Percentiles rank a stretch among this genome's conserved stretches.
Evolutionary conservation across 345 rosid genomes (phyloP).

Genomic region (Hevea brasiliensis): DNA sequence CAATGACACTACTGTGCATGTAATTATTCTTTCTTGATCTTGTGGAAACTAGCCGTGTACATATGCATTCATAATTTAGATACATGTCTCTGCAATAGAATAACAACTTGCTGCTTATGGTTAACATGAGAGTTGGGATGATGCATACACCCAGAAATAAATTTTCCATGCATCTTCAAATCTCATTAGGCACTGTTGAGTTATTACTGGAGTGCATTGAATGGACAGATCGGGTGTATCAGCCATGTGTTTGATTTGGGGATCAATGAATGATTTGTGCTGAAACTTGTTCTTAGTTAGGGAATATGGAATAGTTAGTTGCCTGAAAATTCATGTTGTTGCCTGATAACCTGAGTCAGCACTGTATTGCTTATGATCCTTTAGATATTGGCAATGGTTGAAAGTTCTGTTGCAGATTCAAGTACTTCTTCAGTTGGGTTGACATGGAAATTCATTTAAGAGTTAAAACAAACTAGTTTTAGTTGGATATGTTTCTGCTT

Average conservation of each 20-base stretch:
- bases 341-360: neutral
- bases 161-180: neutral
- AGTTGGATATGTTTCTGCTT: neutral
- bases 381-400: neutral
- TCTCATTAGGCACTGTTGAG: neutral
- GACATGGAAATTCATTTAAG: neutral
- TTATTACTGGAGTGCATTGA: neutral
- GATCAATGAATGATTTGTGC: neutral
- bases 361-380: neutral
- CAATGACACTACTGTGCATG: slow-evolving; percentile 87
- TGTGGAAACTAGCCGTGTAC: neutral
- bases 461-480: neutral
- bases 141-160: neutral
- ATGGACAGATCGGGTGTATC: too few species aligned
- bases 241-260: neutral
- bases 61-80: neutral
- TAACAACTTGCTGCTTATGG: neutral
- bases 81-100: too few species aligned
- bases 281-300: neutral
- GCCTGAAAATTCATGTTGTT: neutral
- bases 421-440: neutral
- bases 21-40: slow-evolving; percentile 32
- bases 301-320: neutral
- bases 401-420: neutral
- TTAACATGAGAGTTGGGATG: neutral